Conservation (phyloP, 176 grass and related monocot species). For the Themeda triandra region DNA sequence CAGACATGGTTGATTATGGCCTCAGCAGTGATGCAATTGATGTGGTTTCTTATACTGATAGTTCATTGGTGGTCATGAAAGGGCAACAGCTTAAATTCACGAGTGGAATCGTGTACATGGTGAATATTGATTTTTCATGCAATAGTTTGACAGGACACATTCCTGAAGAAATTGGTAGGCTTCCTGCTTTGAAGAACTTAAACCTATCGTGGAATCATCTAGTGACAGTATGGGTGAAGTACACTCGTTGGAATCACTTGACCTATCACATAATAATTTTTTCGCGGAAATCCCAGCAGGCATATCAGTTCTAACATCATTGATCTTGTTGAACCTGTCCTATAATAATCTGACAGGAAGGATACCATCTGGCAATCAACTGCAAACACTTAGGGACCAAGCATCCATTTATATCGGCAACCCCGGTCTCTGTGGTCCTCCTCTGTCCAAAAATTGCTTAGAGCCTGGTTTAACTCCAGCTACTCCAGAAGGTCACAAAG, state of each 20-base stretch:
- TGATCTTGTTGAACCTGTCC: slow-evolving; percentile 22
- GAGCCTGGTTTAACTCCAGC: background rate
- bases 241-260: background rate
- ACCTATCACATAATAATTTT: background rate
- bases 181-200: background rate
- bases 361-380: slow-evolving; percentile 16
- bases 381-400: background rate
- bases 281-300: background rate
- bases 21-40: background rate
- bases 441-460: background rate
- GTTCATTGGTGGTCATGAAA: background rate
- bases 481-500: background rate
- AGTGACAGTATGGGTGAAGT: background rate
- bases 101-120: slow-evolving; percentile 4
- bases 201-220: slow-evolving; percentile 17
- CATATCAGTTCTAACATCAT: background rate
- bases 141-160: slow-evolving; percentile 16
- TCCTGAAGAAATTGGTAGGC: background rate
- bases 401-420: background rate
- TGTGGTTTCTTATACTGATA: background rate
- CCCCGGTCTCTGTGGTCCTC: background rate
- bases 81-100: slow-evolving; percentile 1
- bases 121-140: slow-evolving; percentile 30
- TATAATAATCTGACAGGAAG: background rate
- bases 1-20: background rate